Conservation (phyloP, 2,329 filamentous ascomycete genomes). For the Colletotrichum higginsianum region DNA sequence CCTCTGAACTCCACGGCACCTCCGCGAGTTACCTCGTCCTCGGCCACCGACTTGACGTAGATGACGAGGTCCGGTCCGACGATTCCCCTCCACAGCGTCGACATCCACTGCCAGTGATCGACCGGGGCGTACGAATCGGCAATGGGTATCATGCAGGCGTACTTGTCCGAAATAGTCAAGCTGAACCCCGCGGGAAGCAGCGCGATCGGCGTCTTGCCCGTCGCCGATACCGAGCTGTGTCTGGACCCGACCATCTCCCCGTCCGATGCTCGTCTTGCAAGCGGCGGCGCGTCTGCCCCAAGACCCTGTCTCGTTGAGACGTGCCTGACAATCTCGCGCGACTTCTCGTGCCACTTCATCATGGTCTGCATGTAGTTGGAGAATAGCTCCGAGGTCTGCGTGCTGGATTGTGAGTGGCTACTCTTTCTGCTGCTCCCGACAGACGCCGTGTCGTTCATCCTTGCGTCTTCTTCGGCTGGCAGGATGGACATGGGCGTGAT, state of each 20-base stretch:
- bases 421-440: slow-evolving; percentile 40
- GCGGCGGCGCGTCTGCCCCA: slow-evolving; percentile 22
- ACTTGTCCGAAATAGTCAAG: slow-evolving; percentile 82
- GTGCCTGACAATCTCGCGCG: slow-evolving; percentile 75
- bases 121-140: slow-evolving; percentile 82
- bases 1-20: slow-evolving; percentile 72
- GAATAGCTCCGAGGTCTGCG: slow-evolving; percentile 58
- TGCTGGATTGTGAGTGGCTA: slow-evolving; percentile 37
- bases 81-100: slow-evolving; percentile 90
- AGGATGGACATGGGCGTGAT: slow-evolving; percentile 36
- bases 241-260: slow-evolving; percentile 27
- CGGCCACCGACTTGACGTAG: slow-evolving; percentile 67
- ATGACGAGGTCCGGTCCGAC: slow-evolving; percentile 86
- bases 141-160: slow-evolving; percentile 81
- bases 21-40: slow-evolving; percentile 53
- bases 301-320: slow-evolving; percentile 53
- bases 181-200: slow-evolving; percentile 85
- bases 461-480: slow-evolving; percentile 39
- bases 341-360: slow-evolving; percentile 82
- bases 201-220: slow-evolving; percentile 74
- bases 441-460: slow-evolving; percentile 29
- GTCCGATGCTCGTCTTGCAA: slow-evolving; percentile 35
- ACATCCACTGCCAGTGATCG: slow-evolving; percentile 99
- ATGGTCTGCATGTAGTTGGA: slow-evolving; percentile 77
- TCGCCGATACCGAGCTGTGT: slow-evolving; percentile 19